These are phyloP conservation scores for Penicillium brevicompactum DNA, from an alignment of 2,329 filamentous ascomycete species.

Conservation along the genomic window DNA sequence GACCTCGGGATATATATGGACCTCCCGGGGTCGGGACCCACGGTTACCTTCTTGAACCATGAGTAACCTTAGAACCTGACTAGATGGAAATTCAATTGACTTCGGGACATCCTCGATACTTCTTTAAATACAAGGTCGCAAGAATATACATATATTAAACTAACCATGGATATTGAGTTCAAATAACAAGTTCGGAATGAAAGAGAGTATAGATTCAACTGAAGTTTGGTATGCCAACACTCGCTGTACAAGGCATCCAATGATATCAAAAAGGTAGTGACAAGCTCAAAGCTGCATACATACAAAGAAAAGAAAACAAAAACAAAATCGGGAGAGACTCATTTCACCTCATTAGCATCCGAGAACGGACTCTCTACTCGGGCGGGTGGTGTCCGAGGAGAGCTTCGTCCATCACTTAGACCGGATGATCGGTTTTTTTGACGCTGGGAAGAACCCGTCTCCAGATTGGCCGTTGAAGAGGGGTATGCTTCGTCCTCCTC, in stretches of 20 bases:
- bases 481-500: slow-evolving; percentile 28
- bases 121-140: too few species aligned
- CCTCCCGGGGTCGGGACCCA: too few species aligned
- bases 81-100: too few species aligned
- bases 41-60: too few species aligned
- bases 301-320: slow-evolving; percentile 27
- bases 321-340: slow-evolving; percentile 14
- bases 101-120: too few species aligned
- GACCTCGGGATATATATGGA: too few species aligned
- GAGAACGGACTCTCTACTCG: slow-evolving; percentile 47
- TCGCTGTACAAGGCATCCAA: slow-evolving; percentile 25
- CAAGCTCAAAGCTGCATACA: slow-evolving; percentile 23
- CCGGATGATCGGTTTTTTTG: slow-evolving; percentile 15
- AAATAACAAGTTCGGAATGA: neutral
- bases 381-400: slow-evolving; percentile 31
- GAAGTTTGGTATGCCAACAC: slow-evolving; percentile 17
- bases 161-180: neutral
- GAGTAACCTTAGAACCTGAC: too few species aligned
- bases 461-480: slow-evolving; percentile 10
- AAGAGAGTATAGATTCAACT: slow-evolving; percentile 15
- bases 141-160: too few species aligned
- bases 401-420: slow-evolving; percentile 22
- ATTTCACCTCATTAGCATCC: slow-evolving; percentile 47
- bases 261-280: slow-evolving; percentile 16
- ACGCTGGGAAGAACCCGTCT: neutral